Conservation (phyloP, 2,329 filamentous ascomycete species). For the Sporothrix luriei region DNA sequence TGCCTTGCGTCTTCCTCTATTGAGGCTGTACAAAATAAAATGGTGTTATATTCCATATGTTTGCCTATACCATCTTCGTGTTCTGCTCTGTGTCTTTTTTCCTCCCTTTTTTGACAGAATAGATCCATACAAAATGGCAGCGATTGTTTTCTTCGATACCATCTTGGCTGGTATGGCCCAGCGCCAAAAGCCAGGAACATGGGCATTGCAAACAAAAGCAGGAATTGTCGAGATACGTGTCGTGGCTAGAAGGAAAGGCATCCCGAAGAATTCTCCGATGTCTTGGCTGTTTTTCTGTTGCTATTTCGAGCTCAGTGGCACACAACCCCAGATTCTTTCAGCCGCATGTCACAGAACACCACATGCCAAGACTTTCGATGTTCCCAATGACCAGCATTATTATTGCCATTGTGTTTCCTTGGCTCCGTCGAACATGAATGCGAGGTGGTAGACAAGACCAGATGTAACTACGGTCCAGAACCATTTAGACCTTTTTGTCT, state of each 20-base stretch:
- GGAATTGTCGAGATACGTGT: no score
- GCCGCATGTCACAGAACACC: neutral
- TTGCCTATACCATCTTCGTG: neutral
- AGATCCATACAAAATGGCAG: no score
- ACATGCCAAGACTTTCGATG: neutral
- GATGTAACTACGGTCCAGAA: neutral
- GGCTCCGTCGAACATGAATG: neutral
- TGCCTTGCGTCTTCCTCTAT: neutral
- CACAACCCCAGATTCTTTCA: neutral
- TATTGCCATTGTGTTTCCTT: neutral
- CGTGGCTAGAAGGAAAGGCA: no score
- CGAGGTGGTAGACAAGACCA: neutral
- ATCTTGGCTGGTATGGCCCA: no score
- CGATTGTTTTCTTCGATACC: no score
- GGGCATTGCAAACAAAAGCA: no score
- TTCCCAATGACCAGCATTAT: neutral
- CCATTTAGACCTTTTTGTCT: neutral
- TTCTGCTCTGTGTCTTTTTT: no score
- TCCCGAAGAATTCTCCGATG: no score
- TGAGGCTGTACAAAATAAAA: constrained; percentile 14
- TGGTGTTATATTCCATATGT: neutral
- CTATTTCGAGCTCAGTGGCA: no score
- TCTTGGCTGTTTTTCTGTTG: no score
- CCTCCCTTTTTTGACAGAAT: no score
- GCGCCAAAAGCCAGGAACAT: no score